Evolutionary conservation across 768 basidiomycete species (phyloP).

Genomic region (Leccinum boreale): DNA sequence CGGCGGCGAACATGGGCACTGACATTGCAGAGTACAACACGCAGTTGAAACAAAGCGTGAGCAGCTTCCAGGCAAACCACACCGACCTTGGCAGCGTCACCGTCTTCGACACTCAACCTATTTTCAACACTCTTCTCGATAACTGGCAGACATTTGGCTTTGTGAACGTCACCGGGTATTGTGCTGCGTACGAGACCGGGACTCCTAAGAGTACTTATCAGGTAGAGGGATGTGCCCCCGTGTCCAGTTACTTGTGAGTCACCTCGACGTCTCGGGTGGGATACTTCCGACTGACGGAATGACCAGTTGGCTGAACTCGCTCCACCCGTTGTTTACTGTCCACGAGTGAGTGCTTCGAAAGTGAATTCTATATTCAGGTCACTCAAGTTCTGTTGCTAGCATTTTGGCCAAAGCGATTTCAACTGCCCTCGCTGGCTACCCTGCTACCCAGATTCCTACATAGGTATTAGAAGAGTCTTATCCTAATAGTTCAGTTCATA

Average conservation of each 20-base stretch:
- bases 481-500: neutral
- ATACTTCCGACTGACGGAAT: neutral
- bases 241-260: slow-evolving; percentile 62
- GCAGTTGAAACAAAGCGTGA: slow-evolving; percentile 31
- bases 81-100: slow-evolving; percentile 42
- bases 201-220: slow-evolving; percentile 52
- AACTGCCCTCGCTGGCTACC: slow-evolving; percentile 39
- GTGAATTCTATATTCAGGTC: neutral
- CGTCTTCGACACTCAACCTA: slow-evolving; percentile 53
- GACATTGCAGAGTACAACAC: slow-evolving; percentile 50
- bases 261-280: neutral
- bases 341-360: slow-evolving; percentile 45
- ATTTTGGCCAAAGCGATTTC: slow-evolving; percentile 51
- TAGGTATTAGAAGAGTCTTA: slow-evolving; percentile 3
- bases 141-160: slow-evolving; percentile 52
- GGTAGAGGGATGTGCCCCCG: slow-evolving; percentile 55
- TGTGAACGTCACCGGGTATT: slow-evolving; percentile 56
- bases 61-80: slow-evolving; percentile 40
- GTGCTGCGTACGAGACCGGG: slow-evolving; percentile 56
- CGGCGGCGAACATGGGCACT: slow-evolving; percentile 27
- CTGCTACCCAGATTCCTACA: slow-evolving; percentile 4
- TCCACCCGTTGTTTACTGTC: slow-evolving; percentile 62
- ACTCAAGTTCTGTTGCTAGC: slow-evolving; percentile 27
- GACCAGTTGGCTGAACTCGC: slow-evolving; percentile 54
- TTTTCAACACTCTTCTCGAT: slow-evolving; percentile 59